These are phyloP conservation scores for Thalia dealbata DNA, from an alignment of 176 grass and related monocot genomes.

Conservation along the genomic window DNA sequence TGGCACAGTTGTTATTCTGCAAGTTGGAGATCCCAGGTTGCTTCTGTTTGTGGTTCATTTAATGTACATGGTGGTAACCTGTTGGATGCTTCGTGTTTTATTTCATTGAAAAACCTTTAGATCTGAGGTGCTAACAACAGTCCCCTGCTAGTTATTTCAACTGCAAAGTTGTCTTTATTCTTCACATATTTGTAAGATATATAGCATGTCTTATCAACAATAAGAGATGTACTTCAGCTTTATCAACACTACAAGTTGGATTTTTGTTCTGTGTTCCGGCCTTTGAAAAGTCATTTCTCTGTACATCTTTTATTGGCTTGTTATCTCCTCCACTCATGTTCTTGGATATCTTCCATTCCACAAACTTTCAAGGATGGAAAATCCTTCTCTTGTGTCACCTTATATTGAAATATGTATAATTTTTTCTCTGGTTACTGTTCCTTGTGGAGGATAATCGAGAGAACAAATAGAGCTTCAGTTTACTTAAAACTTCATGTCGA, in stretches of 20 bases:
- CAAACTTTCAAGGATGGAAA: too few species aligned
- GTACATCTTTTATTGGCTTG: too few species aligned
- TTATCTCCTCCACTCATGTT: too few species aligned
- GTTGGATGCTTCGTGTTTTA: neutral
- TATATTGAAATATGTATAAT: too few species aligned
- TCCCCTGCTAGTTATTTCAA: neutral
- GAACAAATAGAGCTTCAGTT: too few species aligned
- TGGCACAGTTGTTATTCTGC: neutral
- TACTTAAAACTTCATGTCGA: too few species aligned
- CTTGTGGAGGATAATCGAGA: too few species aligned
- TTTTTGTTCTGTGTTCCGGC: neutral
- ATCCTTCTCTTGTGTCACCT: too few species aligned
- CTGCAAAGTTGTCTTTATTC: neutral
- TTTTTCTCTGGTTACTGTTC: too few species aligned
- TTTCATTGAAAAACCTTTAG: neutral
- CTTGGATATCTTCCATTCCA: too few species aligned
- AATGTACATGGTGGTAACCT: neutral
- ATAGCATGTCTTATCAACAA: neutral
- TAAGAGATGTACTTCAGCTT: neutral
- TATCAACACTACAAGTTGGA: neutral
- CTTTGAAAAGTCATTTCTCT: too few species aligned
- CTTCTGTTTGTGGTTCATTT: neutral
- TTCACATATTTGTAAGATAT: neutral
- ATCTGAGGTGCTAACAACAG: neutral
- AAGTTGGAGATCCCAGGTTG: neutral